phyloP scores from a whole-genome alignment of 2,329 filamentous ascomycete species.

The Aspergillus jensenii region DNA sequence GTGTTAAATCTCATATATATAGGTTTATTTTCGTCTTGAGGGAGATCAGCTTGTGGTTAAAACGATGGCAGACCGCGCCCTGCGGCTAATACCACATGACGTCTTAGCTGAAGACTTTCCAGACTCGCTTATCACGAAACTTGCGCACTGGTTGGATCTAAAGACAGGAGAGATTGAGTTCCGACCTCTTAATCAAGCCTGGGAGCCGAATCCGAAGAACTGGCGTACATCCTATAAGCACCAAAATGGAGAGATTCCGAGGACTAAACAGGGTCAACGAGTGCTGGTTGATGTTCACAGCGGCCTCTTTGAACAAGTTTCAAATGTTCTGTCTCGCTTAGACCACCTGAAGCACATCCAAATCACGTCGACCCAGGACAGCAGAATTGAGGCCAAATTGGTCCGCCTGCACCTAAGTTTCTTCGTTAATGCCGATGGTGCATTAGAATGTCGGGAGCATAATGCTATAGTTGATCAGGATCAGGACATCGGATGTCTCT shows the following conservation, averaged over 20 bases:
- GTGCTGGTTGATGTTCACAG: conserved; percentile 39
- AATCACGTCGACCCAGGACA: conserved; percentile 22
- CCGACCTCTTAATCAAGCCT: conserved; percentile 25
- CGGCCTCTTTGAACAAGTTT: conserved; percentile 31
- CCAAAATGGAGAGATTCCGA: neutral
- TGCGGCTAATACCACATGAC: conserved; percentile 30
- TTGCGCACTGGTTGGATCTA: conserved; percentile 50
- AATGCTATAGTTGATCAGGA: conserved; percentile 21
- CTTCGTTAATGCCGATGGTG: conserved; percentile 23
- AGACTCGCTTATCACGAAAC: conserved; percentile 37
- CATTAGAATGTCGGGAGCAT: conserved; percentile 18
- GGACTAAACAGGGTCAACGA: conserved; percentile 1
- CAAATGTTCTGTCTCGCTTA: conserved; percentile 33
- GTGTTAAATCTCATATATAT: conserved; percentile 4
- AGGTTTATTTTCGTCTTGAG: conserved; percentile 23
- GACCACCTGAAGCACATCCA: conserved; percentile 39
- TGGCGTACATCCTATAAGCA: conserved; percentile 30
- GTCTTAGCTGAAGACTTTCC: conserved; percentile 29
- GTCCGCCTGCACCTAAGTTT: conserved; percentile 52
- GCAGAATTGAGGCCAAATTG: conserved; percentile 36
- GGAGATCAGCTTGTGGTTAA: conserved; percentile 18
- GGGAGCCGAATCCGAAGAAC: conserved; percentile 21
- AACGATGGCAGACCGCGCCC: neutral
- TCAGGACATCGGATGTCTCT: conserved; percentile 24
- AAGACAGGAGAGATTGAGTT: conserved; percentile 29